These are phyloP conservation scores for Calonectria leucothoes DNA, from an alignment of 2,329 filamentous ascomycete genomes.

Conservation along the genomic window DNA sequence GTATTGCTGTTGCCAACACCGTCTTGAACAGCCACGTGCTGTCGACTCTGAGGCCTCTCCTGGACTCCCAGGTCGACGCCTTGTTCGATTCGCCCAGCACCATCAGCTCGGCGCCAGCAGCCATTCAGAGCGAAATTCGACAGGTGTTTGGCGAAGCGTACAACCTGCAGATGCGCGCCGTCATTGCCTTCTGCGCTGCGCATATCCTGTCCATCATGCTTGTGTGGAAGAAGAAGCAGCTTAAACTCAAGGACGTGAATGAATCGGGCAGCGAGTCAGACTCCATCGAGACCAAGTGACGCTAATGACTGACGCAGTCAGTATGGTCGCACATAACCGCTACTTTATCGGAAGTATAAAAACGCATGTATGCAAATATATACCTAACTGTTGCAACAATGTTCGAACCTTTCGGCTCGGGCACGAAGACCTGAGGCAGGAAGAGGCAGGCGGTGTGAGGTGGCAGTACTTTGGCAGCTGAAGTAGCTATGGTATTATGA, in stretches of 20 bases:
- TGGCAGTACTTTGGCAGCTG: no score
- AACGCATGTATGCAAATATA: no score
- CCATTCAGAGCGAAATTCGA: background rate
- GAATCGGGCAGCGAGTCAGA: background rate
- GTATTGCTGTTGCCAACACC: background rate
- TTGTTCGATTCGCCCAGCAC: background rate
- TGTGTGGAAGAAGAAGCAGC: background rate
- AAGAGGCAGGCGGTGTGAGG: no score
- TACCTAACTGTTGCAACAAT: no score
- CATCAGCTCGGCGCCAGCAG: background rate
- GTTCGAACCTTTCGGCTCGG: no score
- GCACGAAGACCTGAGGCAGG: no score
- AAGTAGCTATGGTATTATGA: no score
- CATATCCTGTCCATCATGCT: background rate
- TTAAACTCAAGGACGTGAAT: background rate
- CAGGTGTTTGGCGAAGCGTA: background rate
- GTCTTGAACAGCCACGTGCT: background rate
- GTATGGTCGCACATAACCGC: no score
- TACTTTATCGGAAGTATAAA: no score
- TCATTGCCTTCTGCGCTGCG: background rate
- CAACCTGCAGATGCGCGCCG: background rate
- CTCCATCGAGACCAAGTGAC: background rate
- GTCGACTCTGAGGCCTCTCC: background rate
- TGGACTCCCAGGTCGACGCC: background rate
- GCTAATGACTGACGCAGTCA: background rate